Base-by-base conservation (phyloP, 2,329 filamentous ascomycete species). In the Curvularia hawaiiensis region DNA sequence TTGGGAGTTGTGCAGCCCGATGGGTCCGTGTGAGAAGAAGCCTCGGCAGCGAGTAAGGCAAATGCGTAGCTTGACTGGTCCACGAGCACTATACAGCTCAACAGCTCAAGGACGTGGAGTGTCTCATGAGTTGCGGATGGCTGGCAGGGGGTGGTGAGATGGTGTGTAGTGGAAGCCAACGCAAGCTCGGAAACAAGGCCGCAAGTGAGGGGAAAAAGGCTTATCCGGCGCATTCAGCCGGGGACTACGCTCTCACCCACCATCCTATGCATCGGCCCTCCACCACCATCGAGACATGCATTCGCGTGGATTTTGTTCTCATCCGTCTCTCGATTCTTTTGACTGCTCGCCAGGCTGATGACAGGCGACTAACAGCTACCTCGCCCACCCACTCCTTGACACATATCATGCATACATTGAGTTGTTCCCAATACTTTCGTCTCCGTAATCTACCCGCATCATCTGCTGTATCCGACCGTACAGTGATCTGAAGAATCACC, bases 231-330 rank as follows among this genome's bases (percentile, higher is more conserved):
- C 50, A 41, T 50, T 41, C 55, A 41, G 20, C 47, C 41, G 44
- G 46, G 40, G 16, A 44, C 35, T 50, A 20, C 44, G 38, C 31
- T 49, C 40, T 26, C 22, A 24, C 45, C 30, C 35, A 41, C 28
- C 22, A 44, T 35, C 22, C 22, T 45, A 50, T 40, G 45, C 50
- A 51, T 44, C 48, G 39, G 49, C 49, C 45, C 50, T 38, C 52
- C 52, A 55, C 54, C 52, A 50, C 50, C 47, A 53, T 47, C 51
- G 50, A 49, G 55, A 61, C 39, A 64, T 64, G 62, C 38, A 51
- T 44, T 56, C 38, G 49, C 52, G 44, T 48, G 35, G 31, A 50
- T 26, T 16, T 38, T 39, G 26, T 22, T 33, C 49, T 44, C 41
- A 18, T 43, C 31, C 35, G 5, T 40, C 30, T 49, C 52, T n/a